Evolutionary conservation across 441 rosid species (phyloP).

Genomic region (Erodium chrysanthum): DNA sequence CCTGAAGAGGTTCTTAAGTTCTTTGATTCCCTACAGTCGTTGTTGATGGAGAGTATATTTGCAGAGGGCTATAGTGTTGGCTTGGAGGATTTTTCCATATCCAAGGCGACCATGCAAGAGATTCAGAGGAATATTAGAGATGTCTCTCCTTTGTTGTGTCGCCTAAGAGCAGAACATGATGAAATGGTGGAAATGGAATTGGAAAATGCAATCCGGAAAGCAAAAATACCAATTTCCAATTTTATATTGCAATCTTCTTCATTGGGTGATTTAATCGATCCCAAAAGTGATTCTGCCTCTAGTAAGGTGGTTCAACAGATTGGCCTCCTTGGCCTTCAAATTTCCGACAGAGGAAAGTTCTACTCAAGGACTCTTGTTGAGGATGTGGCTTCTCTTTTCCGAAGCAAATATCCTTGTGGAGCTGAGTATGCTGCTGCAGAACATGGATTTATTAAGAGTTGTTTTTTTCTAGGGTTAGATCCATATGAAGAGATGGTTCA

Average conservation of each 20-base stretch:
- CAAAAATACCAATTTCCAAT: slow-evolving; percentile 39
- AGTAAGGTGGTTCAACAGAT: slow-evolving; percentile 61
- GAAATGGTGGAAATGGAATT: slow-evolving; percentile 61
- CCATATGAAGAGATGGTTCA: slow-evolving; percentile 87
- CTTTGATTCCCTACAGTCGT: slow-evolving; percentile 67
- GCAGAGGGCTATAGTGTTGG: slow-evolving; percentile 64
- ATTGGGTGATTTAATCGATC: slow-evolving; percentile 58
- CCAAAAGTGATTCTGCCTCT: slow-evolving; percentile 63
- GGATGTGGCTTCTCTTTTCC: slow-evolving; percentile 58
- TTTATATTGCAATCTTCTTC: slow-evolving; percentile 53
- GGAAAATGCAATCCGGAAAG: slow-evolving; percentile 48
- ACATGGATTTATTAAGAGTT: slow-evolving; percentile 57
- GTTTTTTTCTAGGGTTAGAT: slow-evolving; percentile 81
- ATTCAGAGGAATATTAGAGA: slow-evolving; percentile 27
- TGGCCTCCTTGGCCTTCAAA: slow-evolving; percentile 71
- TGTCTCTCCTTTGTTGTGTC: slow-evolving; percentile 45
- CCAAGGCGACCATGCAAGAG: slow-evolving; percentile 26
- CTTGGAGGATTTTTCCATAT: slow-evolving; percentile 56
- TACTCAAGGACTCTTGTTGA: slow-evolving; percentile 71
- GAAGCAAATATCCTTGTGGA: slow-evolving; percentile 41
- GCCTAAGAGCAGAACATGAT: slow-evolving; percentile 44
- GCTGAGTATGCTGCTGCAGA: slow-evolving; percentile 54
- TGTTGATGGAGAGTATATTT: slow-evolving; percentile 64
- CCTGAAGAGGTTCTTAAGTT: slow-evolving; percentile 55
- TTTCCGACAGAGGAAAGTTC: slow-evolving; percentile 65